Percentiles rank a stretch among this genome's conserved stretches.
Evolutionary conservation across 352 stramenopile species (phyloP).

Genomic region (Globisporangium rhizosaccharum): DNA sequence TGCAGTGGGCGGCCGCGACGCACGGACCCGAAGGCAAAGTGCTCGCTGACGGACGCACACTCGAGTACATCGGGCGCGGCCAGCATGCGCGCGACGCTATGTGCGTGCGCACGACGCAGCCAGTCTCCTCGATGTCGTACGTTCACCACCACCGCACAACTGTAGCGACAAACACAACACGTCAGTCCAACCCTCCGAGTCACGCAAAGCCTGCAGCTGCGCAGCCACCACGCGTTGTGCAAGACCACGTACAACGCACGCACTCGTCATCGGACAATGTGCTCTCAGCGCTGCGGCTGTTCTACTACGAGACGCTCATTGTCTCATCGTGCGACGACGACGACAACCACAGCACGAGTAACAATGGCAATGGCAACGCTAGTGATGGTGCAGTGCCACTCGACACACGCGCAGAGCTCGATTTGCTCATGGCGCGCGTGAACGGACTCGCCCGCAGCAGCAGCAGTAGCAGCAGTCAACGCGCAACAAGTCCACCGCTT

Average conservation of each 20-base stretch:
- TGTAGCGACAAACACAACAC: no score
- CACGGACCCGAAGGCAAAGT: slow-evolving; percentile 45
- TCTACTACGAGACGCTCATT: slow-evolving; percentile 54
- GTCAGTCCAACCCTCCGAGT: not conserved
- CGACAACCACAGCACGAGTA: not conserved
- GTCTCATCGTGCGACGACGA: slow-evolving; percentile 24
- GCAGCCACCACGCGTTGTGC: no score
- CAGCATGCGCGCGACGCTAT: slow-evolving; percentile 45
- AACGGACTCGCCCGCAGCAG: no score
- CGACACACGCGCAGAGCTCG: not conserved
- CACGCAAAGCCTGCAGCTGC: not conserved
- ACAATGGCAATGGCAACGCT: not conserved
- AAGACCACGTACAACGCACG: no score
- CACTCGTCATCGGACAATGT: no score
- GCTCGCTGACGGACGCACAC: slow-evolving; percentile 48
- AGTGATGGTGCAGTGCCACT: not conserved
- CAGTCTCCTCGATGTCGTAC: slow-evolving; percentile 9
- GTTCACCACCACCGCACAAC: no score
- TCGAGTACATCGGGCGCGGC: slow-evolving; percentile 50
- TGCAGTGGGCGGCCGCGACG: slow-evolving; percentile 19
- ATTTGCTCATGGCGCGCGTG: slow-evolving; percentile 1
- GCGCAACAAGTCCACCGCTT: no score
- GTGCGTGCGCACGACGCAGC: slow-evolving; percentile 32
- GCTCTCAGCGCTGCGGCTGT: slow-evolving; percentile 21
- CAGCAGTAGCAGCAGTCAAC: no score